Conservation (phyloP, 768 basidiomycete species). For the Boletus eberwhitei region DNA sequence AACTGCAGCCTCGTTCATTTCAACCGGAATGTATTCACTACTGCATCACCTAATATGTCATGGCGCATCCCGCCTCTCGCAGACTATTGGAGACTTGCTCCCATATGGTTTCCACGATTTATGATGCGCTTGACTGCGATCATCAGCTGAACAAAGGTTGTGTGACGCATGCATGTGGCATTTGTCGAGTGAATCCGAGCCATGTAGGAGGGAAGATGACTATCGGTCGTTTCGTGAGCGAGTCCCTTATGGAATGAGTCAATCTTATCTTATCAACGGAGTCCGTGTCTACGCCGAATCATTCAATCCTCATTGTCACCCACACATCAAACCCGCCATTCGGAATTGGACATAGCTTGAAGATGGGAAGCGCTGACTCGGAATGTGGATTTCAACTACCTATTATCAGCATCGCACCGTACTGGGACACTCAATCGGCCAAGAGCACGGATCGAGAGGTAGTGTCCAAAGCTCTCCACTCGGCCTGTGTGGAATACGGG, state of each 20-base stretch:
- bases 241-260: background rate
- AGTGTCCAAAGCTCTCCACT: conserved; percentile 57
- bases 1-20: conserved; percentile 9
- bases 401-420: conserved; percentile 71
- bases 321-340: background rate
- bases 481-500: conserved; percentile 73
- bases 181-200: background rate
- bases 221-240: background rate
- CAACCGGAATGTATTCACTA: conserved; percentile 21
- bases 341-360: background rate
- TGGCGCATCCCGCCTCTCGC: background rate
- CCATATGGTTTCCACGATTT: background rate
- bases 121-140: background rate
- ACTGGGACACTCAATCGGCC: conserved; percentile 38
- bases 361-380: conserved; percentile 10
- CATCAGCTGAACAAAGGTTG: background rate
- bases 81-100: background rate
- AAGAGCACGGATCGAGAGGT: conserved; percentile 39
- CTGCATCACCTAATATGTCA: conserved; percentile 18
- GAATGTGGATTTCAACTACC: conserved; percentile 44
- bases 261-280: conserved; percentile 20
- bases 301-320: background rate
- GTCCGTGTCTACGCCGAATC: background rate
- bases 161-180: background rate
- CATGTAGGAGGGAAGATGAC: background rate